Evolutionary conservation across 2,329 filamentous ascomycete genomes (phyloP), one percentile per base, ranked within the genome.

Genomic region (Penicillium sp.): DNA sequence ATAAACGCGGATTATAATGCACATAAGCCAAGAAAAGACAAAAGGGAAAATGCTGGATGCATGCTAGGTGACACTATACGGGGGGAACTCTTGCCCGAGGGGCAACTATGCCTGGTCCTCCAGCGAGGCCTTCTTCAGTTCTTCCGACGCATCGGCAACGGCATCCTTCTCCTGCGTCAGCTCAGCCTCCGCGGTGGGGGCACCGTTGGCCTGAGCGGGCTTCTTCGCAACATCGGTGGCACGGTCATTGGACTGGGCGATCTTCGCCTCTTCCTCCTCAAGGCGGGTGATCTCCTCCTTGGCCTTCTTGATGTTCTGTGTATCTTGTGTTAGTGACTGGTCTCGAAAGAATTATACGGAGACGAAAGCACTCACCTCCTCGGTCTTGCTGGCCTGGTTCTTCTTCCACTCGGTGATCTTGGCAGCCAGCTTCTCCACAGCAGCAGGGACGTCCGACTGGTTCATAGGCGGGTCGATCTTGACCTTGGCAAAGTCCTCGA

Each of bases 241-340:
- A 62, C 70, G 52, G 65, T 69, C 48, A 67, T 69, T 48, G 36
- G 53, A 39, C 50, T 62, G 40, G 36, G 57, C 30, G 69, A 69
- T 50, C 75, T 75, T 47, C 50, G 78, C 74, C 40, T 83, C 81
- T 64, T 96, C 91, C 40, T 77, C 72, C 55, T 83, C 80, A 29
- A 97, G 80, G 54, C 83, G 83, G 64, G 90, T 87, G 49, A 98
- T 94, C 69, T 96, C 89, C 70, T 91, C 91, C 76, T 95, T 86
- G 47, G 93, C 93, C 71, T 96, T 95, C 50, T 88, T 87, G 47
- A 97, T 84, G 76, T 98, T 98, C 93, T 97, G 59, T 18, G 71
- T 60, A 43, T 53, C 50, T 51, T 45, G 49, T 29, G 19, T 48
- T 36, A 42, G 43, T 19, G 34, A 28, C 18, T 15, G 4, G 28